Evolutionary conservation across 768 basidiomycete species (phyloP), one percentile per base, ranked within the genome.

Genomic region (Boletus vermiculosoides): DNA sequence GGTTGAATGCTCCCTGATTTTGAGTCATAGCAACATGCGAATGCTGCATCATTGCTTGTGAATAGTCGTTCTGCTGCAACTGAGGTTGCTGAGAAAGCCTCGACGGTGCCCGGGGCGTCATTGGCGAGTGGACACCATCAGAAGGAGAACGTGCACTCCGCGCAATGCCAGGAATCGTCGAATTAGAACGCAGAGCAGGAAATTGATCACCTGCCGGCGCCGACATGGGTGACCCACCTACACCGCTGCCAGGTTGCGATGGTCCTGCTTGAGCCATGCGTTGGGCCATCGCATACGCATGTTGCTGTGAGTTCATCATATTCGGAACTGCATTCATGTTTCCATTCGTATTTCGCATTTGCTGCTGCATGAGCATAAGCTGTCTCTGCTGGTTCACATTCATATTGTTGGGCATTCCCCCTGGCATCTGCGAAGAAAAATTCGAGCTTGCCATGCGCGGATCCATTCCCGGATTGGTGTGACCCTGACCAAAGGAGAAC

Each of bases 141-240:
- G 87, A 84, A n/a, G 89, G 89, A 41, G 89, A 90, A 54, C 88
- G 79, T 49, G 83, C 81, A 62, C 84, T 89, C 63, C 89, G 77
- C 22, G 88, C 86, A 51, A 91, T 91, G 13, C 88, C 88, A 0
- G 87, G 87, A 52, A 90, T 85, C 22, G 81, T 70, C 41, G 78
- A 73, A 65, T 83, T 86, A 41, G 85, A 85, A 20, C 84, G 77
- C 31, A 86, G 71, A 6, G 77, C 75, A 13, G 82, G 78, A 56
- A 82, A 80, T 53, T 76, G 72, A 63, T 72, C 68, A 48, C 73
- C 73, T 52, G 76, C 64, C 33, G 76, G 60, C 69, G 51, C 62
- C 18, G 83, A 70, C 70, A 75, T 74, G 9, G 80, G 80, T 20
- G 82, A 81, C 10, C 73, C 73, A 39, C 75, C 71, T 20, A 59